Base-by-base conservation (phyloP, 2,329 filamentous ascomycete genomes). In the Calonectria fujianensis region DNA sequence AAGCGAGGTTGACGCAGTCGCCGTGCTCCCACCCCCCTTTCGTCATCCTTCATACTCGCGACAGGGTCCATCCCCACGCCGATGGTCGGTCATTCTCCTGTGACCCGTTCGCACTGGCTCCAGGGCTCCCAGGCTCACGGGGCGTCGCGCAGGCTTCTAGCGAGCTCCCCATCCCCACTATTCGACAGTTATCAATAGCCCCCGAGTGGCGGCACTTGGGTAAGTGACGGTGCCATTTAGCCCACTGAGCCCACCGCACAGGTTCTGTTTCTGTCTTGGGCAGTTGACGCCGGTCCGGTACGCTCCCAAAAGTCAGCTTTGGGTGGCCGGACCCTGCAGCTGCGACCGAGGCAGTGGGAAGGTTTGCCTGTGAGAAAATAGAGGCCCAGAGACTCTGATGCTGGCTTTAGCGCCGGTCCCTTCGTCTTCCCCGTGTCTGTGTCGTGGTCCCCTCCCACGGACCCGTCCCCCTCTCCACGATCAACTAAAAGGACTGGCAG, bases 321-420 rank as follows among this genome's bases (percentile, higher is more conserved):
- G 37, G 29, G 29, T 66, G 57, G 73, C 76, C 77, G 77, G 79
- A 80, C 79, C 79, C 79, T 81, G 79, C 79, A 81, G 79, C 78
- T 72, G 69, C 70, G 27, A 24, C 32, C 41, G 59, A 69, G 61
- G 61, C 35, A 31, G 50, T 32, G 66, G 66, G 66, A 45, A 52
- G 66, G 61, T 45, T 64, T 64, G 37, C 61, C 39, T 64, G 61
- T 64, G 61, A 64, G 39, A 64, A 64, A 48, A 48, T 48, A 48
- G 61, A 41, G 37, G 27, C 29, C 35, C 57, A 61, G 35, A 61
- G 29, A 57, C 57, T 61, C 57, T 37, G 31, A 37, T 39, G 20
- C 57, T 61, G 57, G 35, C 16, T 61, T 35, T 61, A 61, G 57
- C 57, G 57, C 52, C 52, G 32, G 35, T 37, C 37, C 35, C 59